These are phyloP conservation scores for Kickxella alabastrina DNA, from an alignment of 192 early-diverging fungal species.

Conservation along the genomic window DNA sequence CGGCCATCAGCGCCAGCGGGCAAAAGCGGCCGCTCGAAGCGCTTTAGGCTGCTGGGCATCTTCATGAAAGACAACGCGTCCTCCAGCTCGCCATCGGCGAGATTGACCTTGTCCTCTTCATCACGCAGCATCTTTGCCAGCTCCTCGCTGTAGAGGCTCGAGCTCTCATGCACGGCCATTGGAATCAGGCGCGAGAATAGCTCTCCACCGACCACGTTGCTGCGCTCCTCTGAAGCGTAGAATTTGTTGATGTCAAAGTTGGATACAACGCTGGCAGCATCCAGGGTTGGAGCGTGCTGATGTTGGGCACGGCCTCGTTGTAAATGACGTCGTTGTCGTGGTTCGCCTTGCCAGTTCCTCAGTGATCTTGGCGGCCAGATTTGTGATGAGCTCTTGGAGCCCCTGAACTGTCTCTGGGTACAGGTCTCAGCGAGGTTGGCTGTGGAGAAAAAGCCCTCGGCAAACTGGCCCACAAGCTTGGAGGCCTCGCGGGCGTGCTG, in stretches of 20 bases:
- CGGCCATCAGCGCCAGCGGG: conserved; percentile 16
- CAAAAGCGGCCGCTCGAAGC: conserved; percentile 64
- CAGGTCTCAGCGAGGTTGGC: conserved; percentile 56
- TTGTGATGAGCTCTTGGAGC: conserved; percentile 71
- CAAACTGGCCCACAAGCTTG: conserved; percentile 58
- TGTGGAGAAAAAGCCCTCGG: conserved; percentile 63
- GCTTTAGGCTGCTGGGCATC: conserved; percentile 68
- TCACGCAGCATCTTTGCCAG: conserved; percentile 87
- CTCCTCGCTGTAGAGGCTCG: conserved; percentile 93
- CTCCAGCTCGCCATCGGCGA: conserved; percentile 80
- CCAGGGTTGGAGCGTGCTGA: conserved; percentile 75
- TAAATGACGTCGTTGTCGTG: conserved; percentile 98
- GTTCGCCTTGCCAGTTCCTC: conserved; percentile 67
- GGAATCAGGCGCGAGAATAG: conserved; percentile 88
- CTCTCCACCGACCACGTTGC: conserved; percentile 84
- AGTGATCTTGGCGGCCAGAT: conserved; percentile 57
- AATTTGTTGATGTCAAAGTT: conserved; percentile 81
- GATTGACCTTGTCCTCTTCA: conserved; percentile 73
- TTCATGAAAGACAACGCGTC: conserved; percentile 85
- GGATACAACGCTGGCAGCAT: conserved; percentile 47
- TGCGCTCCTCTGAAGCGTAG: conserved; percentile 65
- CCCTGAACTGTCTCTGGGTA: conserved; percentile 64
- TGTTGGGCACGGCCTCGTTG: conserved; percentile 78
- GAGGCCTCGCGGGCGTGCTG: conserved; percentile 79
- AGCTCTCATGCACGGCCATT: conserved; percentile 87